Percentiles rank a stretch among this genome's conserved stretches.
phyloP scores from a whole-genome alignment of 768 basidiomycete species.

The Ramaria sp. region DNA sequence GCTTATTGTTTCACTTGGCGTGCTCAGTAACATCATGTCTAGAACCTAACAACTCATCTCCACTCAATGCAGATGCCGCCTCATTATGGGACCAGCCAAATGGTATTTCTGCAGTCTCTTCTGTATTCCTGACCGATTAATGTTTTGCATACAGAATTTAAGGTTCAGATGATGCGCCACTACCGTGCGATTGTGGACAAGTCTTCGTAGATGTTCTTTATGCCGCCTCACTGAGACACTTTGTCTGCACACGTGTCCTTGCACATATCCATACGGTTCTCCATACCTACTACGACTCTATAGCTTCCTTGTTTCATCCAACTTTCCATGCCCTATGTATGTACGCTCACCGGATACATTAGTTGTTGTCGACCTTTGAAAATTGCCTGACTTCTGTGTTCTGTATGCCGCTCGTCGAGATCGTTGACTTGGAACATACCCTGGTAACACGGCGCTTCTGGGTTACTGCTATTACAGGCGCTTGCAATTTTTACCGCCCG shows the following conservation, averaged over 20 bases:
- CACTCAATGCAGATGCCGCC: constrained; percentile 80
- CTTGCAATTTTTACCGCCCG: background rate
- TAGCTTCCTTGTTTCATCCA: background rate
- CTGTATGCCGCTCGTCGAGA: too few species aligned
- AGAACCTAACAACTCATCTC: constrained; percentile 93
- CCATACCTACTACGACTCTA: background rate
- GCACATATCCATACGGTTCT: background rate
- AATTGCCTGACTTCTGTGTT: too few species aligned
- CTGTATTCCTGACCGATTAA: constrained; percentile 7
- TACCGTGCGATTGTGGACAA: constrained; percentile 39
- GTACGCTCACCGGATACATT: background rate
- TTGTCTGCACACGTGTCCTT: background rate
- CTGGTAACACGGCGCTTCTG: too few species aligned
- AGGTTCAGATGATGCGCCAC: constrained; percentile 56
- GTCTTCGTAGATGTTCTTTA: background rate
- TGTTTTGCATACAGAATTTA: constrained; percentile 43
- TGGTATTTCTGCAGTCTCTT: constrained; percentile 27
- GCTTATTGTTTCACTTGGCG: background rate
- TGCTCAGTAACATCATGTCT: background rate
- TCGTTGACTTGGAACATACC: too few species aligned
- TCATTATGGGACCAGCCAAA: constrained; percentile 66
- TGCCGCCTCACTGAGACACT: background rate
- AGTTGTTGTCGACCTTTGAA: background rate
- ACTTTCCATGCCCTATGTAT: background rate
- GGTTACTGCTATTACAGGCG: background rate